Evolutionary conservation across 2,329 filamentous ascomycete species (phyloP).

Genomic region (Botryosphaeria agaves): DNA sequence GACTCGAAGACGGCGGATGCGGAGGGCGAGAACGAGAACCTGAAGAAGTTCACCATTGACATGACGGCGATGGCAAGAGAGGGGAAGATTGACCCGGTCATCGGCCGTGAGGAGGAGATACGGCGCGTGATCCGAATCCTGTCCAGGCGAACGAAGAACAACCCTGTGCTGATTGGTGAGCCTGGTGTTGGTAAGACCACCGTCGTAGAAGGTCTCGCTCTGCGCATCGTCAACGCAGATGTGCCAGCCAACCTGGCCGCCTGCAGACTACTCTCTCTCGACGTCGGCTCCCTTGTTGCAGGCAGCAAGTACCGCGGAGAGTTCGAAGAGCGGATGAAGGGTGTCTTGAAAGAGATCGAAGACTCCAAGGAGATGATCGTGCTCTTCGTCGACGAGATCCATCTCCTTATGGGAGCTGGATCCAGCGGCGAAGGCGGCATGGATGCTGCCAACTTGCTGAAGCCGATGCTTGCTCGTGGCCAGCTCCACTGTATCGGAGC

Average conservation of each 20-base stretch:
- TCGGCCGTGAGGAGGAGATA: constrained; percentile 92
- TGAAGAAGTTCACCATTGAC: constrained; percentile 97
- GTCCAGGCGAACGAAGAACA: constrained; percentile 92
- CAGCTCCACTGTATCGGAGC: constrained; percentile 97
- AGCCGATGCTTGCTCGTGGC: constrained; percentile 93
- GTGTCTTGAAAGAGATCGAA: constrained; percentile 90
- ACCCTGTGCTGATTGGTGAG: constrained; percentile 93
- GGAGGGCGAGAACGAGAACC: constrained; percentile 83
- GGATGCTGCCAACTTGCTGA: constrained; percentile 94
- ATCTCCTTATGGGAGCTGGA: constrained; percentile 94
- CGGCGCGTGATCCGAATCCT: constrained; percentile 80
- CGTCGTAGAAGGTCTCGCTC: constrained; percentile 87
- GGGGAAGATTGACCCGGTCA: constrained; percentile 95
- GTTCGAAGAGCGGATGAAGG: constrained; percentile 99
- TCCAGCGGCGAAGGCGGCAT: constrained; percentile 91
- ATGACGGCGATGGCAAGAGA: constrained; percentile 94
- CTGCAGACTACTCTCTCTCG: constrained; percentile 85
- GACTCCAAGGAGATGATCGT: constrained; percentile 94
- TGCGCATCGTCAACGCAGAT: constrained; percentile 90
- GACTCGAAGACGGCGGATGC: constrained; percentile 93
- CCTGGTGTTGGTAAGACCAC: constrained; percentile 98
- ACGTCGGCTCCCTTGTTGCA: constrained; percentile 86
- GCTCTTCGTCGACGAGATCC: constrained; percentile 96
- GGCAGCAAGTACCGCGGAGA: constrained; percentile 98
- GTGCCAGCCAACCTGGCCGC: constrained; percentile 88